These are phyloP conservation scores for Psidium friedrichsthalianum DNA, from an alignment of 345 rosid species.

Conservation along the genomic window DNA sequence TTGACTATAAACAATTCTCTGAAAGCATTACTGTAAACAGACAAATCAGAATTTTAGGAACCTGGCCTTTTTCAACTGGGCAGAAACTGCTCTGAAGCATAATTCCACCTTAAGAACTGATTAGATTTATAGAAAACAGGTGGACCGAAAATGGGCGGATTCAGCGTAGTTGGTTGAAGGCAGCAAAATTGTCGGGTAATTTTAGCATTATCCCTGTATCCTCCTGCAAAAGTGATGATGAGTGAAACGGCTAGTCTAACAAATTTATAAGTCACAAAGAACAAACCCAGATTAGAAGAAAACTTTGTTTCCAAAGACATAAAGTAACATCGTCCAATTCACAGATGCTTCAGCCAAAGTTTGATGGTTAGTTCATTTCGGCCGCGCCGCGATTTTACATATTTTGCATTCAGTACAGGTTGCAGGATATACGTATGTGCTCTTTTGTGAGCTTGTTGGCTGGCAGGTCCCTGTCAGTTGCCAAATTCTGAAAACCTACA, in stretches of 20 bases:
- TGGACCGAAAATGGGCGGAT: constrained; percentile 91
- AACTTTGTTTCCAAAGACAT: constrained; percentile 96
- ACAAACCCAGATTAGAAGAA: constrained; percentile 5
- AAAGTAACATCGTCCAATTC: constrained; percentile 89
- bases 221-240: constrained; percentile 45
- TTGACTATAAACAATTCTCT: background rate
- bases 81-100: constrained; percentile 80
- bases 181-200: constrained; percentile 87
- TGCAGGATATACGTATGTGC: constrained; percentile 79
- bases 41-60: constrained; percentile 7
- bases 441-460: constrained; percentile 42
- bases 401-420: constrained; percentile 91
- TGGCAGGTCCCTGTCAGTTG: constrained; percentile 71
- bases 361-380: constrained; percentile 27
- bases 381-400: constrained; percentile 48
- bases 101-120: constrained; percentile 95
- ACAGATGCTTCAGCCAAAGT: constrained; percentile 78
- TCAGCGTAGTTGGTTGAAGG: constrained; percentile 79
- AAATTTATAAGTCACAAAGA: background rate
- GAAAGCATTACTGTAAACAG: background rate
- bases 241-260: background rate
- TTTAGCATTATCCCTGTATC: constrained; percentile 71
- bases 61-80: constrained; percentile 83
- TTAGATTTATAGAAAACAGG: constrained; percentile 53
- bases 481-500: constrained; percentile 79